phyloP scores from a whole-genome alignment of 148 eudicot genomes.

The Persicaria tinctoria region DNA sequence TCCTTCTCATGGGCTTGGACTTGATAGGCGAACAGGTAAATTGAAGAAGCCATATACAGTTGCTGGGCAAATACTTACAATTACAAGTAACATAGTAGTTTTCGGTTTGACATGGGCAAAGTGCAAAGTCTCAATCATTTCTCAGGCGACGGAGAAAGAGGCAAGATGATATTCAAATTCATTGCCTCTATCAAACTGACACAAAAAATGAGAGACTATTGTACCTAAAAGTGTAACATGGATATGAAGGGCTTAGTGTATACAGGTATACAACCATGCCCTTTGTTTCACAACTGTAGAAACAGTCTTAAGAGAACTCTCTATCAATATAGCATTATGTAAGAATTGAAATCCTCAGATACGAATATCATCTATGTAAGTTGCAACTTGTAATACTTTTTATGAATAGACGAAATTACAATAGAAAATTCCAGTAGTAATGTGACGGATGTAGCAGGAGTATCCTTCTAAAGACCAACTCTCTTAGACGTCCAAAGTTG shows the following conservation, averaged over 20 bases:
- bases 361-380: neutral
- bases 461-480: neutral
- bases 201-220: no score
- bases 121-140: neutral
- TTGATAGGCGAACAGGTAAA: constrained; percentile 57
- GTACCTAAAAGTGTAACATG: neutral
- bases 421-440: neutral
- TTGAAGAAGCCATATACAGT: constrained; percentile 12
- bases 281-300: neutral
- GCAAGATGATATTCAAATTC: no score
- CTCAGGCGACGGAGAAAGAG: no score
- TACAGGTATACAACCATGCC: no score
- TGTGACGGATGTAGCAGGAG: neutral
- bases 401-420: neutral
- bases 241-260: no score
- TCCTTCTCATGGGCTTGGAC: constrained; percentile 54
- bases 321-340: neutral
- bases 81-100: neutral
- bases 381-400: neutral
- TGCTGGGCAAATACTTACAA: neutral
- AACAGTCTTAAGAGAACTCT: neutral
- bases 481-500: no score
- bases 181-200: no score
- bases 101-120: neutral
- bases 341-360: neutral